Percentiles rank a stretch among this genome's conserved stretches.
These are phyloP conservation scores for Dactylis glomerata DNA, from an alignment of 176 grass and related monocot species.

Conservation along the genomic window DNA sequence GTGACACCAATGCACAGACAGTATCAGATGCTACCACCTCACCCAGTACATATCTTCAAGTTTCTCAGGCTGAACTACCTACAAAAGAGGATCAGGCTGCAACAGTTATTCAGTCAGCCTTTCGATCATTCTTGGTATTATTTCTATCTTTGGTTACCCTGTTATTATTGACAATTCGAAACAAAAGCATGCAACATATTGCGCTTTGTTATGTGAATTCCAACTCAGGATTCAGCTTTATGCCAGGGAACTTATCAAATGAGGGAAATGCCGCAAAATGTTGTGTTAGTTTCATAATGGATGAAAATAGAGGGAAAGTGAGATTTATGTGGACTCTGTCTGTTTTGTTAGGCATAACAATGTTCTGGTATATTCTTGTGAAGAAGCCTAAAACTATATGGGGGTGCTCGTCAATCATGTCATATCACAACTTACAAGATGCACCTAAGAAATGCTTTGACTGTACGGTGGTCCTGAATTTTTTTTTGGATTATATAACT, in stretches of 20 bases:
- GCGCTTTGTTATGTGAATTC: not conserved
- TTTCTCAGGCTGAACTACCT: slow-evolving; percentile 38
- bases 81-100: slow-evolving; percentile 66
- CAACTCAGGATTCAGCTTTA: slow-evolving; percentile 9
- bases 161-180: not conserved
- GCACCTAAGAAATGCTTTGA: not conserved
- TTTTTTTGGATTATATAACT: too few species aligned
- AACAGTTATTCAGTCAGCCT: slow-evolving; percentile 78
- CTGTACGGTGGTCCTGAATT: not conserved
- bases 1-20: slow-evolving; percentile 24
- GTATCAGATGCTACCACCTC: slow-evolving; percentile 36
- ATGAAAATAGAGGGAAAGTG: not conserved
- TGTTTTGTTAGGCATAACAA: not conserved
- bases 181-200: not conserved
- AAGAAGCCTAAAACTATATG: not conserved
- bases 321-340: not conserved
- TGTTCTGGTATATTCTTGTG: slow-evolving; percentile 13
- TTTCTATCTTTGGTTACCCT: slow-evolving; percentile 9
- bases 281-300: not conserved
- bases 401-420: not conserved
- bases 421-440: not conserved
- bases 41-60: slow-evolving; percentile 33
- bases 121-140: slow-evolving; percentile 89
- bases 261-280: not conserved
- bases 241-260: not conserved